Percentiles rank a stretch among this genome's conserved stretches.
phyloP scores from a whole-genome alignment of 805 yeast species.

The Saccharomyces mikatae region DNA sequence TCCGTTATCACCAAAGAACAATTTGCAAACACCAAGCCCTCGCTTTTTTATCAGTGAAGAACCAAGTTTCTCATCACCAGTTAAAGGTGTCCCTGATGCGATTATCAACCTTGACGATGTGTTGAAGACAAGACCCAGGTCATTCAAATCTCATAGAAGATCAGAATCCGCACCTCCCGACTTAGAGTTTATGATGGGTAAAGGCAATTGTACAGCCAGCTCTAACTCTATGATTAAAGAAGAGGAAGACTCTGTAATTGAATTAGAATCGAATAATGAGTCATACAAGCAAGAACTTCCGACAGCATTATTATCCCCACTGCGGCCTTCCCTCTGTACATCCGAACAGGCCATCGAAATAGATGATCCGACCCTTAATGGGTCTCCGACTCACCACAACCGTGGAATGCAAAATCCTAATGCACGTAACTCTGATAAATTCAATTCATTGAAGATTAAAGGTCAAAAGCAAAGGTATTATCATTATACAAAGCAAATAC shows the following conservation, averaged over 20 bases:
- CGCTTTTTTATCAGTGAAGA: constrained; percentile 29
- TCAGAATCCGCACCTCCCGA: constrained; percentile 52
- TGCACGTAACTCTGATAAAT: constrained; percentile 6
- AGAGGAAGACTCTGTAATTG: constrained; percentile 11
- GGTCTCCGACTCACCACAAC: not conserved
- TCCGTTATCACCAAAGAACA: not conserved
- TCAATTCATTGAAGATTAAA: constrained; percentile 25
- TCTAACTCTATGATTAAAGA: constrained; percentile 14
- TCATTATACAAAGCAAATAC: constrained; percentile 26
- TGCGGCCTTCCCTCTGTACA: constrained; percentile 16
- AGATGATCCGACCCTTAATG: not conserved
- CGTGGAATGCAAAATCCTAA: not conserved
- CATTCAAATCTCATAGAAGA: constrained; percentile 37
- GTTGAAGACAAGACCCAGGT: constrained; percentile 32
- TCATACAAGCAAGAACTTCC: not conserved
- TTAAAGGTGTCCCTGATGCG: constrained; percentile 42
- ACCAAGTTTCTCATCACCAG: constrained; percentile 24
- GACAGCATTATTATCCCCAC: constrained; percentile 15
- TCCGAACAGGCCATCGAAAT: constrained; percentile 2
- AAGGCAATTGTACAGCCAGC: not conserved
- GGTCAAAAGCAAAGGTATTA: constrained; percentile 29
- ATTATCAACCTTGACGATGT: constrained; percentile 51
- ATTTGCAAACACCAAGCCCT: constrained; percentile 16
- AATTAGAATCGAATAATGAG: not conserved
- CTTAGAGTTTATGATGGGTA: constrained; percentile 25